A percentile compares a stretch with the other conserved stretches of the same genome.
phyloP scores from a whole-genome alignment of 495 filamentous ascomycete species.

The Penicillium chermesinum region DNA sequence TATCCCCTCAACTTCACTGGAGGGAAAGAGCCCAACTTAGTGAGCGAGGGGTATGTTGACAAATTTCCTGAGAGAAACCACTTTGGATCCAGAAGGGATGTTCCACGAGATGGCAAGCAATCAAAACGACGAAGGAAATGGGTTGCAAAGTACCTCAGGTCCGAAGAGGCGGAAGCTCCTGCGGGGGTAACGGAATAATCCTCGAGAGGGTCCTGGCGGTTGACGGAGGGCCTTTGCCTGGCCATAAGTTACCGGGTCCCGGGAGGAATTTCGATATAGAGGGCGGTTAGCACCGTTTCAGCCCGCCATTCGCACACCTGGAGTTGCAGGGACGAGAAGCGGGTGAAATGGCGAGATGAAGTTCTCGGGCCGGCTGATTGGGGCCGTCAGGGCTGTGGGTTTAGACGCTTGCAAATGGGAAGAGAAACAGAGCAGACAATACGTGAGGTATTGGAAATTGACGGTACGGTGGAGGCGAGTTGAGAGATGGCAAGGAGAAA shows the following conservation, averaged over 20 bases:
- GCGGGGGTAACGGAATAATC: constrained; percentile 40
- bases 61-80: background rate
- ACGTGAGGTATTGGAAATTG: background rate
- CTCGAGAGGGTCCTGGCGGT: constrained; percentile 48
- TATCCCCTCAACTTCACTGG: background rate
- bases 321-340: constrained; percentile 13
- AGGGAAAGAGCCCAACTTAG: background rate
- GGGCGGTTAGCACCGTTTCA: constrained; percentile 32
- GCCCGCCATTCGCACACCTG: constrained; percentile 45
- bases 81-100: background rate
- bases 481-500: constrained; percentile 9
- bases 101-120: background rate
- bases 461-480: constrained; percentile 1
- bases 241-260: constrained; percentile 47
- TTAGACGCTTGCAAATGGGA: background rate
- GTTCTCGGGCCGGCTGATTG: constrained; percentile 6
- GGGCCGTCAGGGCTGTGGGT: constrained; percentile 11
- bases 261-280: constrained; percentile 29
- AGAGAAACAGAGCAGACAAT: constrained; percentile 2
- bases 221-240: constrained; percentile 44
- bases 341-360: constrained; percentile 18
- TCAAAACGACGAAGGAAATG: background rate
- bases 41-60: background rate
- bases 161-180: constrained; percentile 40
- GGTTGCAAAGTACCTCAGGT: constrained; percentile 31